Conservation (phyloP, 768 basidiomycete genomes). For the Xerocomellus intermedius region DNA sequence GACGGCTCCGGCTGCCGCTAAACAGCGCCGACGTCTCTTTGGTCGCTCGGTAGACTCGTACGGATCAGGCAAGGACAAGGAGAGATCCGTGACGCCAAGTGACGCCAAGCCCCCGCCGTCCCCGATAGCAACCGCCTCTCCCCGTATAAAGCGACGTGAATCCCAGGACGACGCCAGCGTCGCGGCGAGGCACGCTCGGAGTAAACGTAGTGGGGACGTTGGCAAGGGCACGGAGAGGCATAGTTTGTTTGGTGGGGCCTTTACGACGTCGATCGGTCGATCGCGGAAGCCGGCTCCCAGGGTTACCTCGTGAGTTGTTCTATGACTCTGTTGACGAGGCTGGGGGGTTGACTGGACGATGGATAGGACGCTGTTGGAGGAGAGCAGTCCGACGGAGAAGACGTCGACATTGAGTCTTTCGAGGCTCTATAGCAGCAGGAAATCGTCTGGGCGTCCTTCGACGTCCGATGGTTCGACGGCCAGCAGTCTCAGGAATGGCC, state of each 20-base stretch:
- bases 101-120: slow-evolving; percentile 27
- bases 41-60: slow-evolving; percentile 50
- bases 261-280: slow-evolving; percentile 61
- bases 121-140: slow-evolving; percentile 22
- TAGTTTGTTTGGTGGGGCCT: slow-evolving; percentile 77
- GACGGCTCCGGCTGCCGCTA: slow-evolving; percentile 35
- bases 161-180: slow-evolving; percentile 25
- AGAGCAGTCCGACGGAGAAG: slow-evolving; percentile 42
- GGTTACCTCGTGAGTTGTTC: slow-evolving; percentile 56
- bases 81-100: slow-evolving; percentile 30
- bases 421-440: slow-evolving; percentile 45
- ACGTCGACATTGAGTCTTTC: slow-evolving; percentile 48
- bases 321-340: background rate
- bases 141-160: slow-evolving; percentile 19
- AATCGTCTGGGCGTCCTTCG: slow-evolving; percentile 42
- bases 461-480: slow-evolving; percentile 37
- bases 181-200: slow-evolving; percentile 39
- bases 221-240: slow-evolving; percentile 53
- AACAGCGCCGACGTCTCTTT: slow-evolving; percentile 52
- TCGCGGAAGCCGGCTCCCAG: slow-evolving; percentile 79
- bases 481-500: slow-evolving; percentile 25
- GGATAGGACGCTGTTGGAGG: slow-evolving; percentile 33
- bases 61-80: slow-evolving; percentile 33
- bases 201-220: slow-evolving; percentile 52
- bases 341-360: background rate